A percentile compares a stretch with the other conserved stretches of the same genome.
Conservation (phyloP, 1,139 yeast genomes). For the Blastobotrys aristatus region DNA sequence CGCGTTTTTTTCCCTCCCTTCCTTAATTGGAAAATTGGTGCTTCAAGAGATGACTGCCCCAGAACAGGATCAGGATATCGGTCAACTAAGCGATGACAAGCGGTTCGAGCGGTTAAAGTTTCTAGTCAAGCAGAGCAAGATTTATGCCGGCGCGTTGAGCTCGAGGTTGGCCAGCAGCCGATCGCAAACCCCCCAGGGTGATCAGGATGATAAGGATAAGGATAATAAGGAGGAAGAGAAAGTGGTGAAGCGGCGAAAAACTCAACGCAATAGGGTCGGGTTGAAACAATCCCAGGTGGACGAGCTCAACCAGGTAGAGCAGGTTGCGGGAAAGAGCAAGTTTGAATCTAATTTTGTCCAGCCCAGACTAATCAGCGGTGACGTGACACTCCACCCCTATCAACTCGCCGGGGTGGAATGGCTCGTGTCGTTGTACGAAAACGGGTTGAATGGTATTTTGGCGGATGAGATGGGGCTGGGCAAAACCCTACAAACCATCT, state of each 20-base stretch:
- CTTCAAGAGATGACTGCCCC: not conserved
- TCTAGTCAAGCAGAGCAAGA: conserved; percentile 74
- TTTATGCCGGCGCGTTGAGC: conserved; percentile 77
- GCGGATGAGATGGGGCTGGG: conserved; percentile 99
- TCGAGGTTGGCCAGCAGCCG: conserved; percentile 49
- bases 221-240: conserved; percentile 2
- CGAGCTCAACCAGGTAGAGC: not conserved
- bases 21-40: not conserved
- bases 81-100: conserved; percentile 27
- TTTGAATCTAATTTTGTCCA: conserved; percentile 37
- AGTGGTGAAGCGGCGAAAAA: conserved; percentile 17
- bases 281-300: conserved; percentile 4
- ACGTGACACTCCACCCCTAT: conserved; percentile 65
- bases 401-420: conserved; percentile 90
- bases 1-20: too few relatives aligned
- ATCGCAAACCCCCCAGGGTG: conserved; percentile 15
- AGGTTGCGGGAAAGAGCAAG: conserved; percentile 2
- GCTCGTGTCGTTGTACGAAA: conserved; percentile 81
- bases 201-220: conserved; percentile 5
- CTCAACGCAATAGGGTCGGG: not conserved
- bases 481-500: conserved; percentile 84
- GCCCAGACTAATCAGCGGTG: conserved; percentile 60
- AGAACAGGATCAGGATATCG: not conserved
- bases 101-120: conserved; percentile 63
- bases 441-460: conserved; percentile 88